Base-by-base conservation (phyloP, 2,329 filamentous ascomycete genomes). In the Aspergillus persii region DNA sequence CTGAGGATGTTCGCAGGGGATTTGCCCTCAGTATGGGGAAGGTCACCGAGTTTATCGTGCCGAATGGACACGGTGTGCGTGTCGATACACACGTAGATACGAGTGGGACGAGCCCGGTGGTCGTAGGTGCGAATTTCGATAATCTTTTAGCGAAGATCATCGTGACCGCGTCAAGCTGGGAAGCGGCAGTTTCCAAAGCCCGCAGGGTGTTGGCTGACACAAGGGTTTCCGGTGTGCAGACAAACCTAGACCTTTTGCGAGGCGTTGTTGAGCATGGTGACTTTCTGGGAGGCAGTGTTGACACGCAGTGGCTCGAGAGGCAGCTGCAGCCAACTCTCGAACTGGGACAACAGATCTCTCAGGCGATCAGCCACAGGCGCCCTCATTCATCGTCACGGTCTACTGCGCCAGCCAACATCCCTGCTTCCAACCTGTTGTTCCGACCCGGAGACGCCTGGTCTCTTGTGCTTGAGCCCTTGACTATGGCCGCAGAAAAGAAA, bases 21-120 rank as follows among this genome's bases (percentile, higher is more conserved):
- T 87, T 84, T 72, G 77, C 84, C 0, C 72, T 88, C 2, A 85
- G 83, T 36, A 84, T 87, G 50, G 86, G 86, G 39, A 86, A 85
- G 57, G 81, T 88, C 15, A 79, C 76, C 0, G 76, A 78, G 0
- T 84, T 85, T 50, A 72, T 75, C 7, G 81, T 87, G 3, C 85
- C 86, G 0, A 74, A 72, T 1, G 85, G 86, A 1, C 83, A 86
- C 61, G 85, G 86, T 0, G 75, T 86, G 11, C 73, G 85, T 23
- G 76, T 86, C 2, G 85, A 87, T 61, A 86, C 82, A 0, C 79
- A 84, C 62, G 70, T 87, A 1, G 72, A 79, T n/a, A 69, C 70
- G 9, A 71, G 74, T 1, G 71, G 74, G 1, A 69, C 76, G 0
- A 72, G 78, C 0, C 53, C 66, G 3, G 57, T 71, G 7, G 69